Conservation (phyloP, 108 stramenopile species). For the Schizochytrium sp. region DNA sequence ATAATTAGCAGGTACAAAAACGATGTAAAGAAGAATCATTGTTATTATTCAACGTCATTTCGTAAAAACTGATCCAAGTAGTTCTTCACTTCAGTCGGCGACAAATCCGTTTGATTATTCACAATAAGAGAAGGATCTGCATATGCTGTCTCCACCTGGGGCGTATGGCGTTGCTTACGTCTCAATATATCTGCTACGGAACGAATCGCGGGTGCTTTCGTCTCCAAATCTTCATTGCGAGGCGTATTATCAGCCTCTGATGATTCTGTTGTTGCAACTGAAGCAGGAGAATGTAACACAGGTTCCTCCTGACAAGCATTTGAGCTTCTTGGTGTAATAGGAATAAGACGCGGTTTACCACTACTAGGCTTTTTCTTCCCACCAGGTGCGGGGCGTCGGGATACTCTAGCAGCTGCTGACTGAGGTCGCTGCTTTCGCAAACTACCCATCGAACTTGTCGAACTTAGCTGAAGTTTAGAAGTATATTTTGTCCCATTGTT, state of each 20-base stretch:
- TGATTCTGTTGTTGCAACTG: background rate
- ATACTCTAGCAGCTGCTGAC: background rate
- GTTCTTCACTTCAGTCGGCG: background rate
- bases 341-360: background rate
- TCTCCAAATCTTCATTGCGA: background rate
- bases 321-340: background rate
- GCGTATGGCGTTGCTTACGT: background rate
- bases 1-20: too few species aligned
- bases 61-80: background rate
- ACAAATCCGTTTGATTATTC: background rate
- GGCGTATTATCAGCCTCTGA: background rate
- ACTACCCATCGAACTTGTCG: background rate
- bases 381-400: constrained; percentile 1
- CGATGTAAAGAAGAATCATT: too few species aligned
- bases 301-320: background rate
- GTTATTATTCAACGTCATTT: background rate
- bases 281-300: background rate
- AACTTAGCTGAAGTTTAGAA: background rate
- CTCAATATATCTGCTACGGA: background rate
- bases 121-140: background rate
- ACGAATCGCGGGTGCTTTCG: background rate
- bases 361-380: background rate
- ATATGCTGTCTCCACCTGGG: background rate
- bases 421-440: background rate
- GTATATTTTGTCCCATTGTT: background rate